Percentiles rank a stretch among this genome's conserved stretches.
Conservation (phyloP, 1,284 basidiomycete species). For the Sporisorium scitamineum region DNA sequence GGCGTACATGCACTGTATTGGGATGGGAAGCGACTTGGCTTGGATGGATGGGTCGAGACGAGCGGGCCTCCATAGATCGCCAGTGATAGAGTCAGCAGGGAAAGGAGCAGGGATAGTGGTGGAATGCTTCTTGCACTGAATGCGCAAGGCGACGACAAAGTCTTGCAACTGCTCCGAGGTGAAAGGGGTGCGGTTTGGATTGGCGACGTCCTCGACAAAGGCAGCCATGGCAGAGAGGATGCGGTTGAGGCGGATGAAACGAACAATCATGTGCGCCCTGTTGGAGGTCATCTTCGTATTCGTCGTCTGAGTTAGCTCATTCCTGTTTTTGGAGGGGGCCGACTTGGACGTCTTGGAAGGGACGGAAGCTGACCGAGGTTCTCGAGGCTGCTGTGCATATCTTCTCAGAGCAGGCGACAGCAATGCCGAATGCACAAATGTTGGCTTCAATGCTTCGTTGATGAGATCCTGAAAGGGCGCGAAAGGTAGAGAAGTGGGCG, state of each 20-base stretch:
- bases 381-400: neutral
- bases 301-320: neutral
- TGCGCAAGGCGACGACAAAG: slow-evolving; percentile 30
- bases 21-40: slow-evolving; percentile 30
- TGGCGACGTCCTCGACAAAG: slow-evolving; percentile 20
- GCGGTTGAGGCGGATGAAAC: slow-evolving; percentile 35
- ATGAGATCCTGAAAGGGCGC: slow-evolving; percentile 27
- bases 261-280: slow-evolving; percentile 26
- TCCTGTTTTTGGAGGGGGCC: neutral
- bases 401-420: slow-evolving; percentile 3
- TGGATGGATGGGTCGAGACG: slow-evolving; percentile 24
- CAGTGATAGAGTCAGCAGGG: neutral
- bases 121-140: slow-evolving; percentile 20
- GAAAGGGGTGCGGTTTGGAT: slow-evolving; percentile 20
- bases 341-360: neutral
- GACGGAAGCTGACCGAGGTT: neutral
- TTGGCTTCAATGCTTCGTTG: slow-evolving; percentile 16
- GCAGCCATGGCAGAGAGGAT: slow-evolving; percentile 48
- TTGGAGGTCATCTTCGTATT: slow-evolving; percentile 7
- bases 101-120: slow-evolving; percentile 22
- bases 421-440: neutral
- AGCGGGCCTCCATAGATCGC: slow-evolving; percentile 29
- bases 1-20: slow-evolving; percentile 43
- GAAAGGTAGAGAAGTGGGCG: neutral
- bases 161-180: slow-evolving; percentile 20